Evolutionary conservation across 148 eudicot species (phyloP).

Genomic region (Amaranthus cruentus): DNA sequence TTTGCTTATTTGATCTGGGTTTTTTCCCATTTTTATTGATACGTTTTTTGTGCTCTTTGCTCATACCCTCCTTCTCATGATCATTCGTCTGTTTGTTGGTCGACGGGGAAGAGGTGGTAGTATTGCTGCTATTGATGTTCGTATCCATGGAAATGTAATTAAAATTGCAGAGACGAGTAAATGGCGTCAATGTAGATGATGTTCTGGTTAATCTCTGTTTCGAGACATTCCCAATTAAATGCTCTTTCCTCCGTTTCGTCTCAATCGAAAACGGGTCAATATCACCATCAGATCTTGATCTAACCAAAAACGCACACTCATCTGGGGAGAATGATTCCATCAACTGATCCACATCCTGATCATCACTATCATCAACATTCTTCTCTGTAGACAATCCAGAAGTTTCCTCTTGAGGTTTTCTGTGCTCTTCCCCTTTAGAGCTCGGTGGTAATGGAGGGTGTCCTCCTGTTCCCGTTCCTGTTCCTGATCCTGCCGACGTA

Average conservation of each 20-base stretch:
- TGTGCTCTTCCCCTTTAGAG: not conserved
- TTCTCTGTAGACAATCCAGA: not conserved
- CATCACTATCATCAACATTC: not conserved
- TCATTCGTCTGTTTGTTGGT: not conserved
- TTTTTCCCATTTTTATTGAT: slow-evolving; percentile 1
- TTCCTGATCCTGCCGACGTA: not conserved
- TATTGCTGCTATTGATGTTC: not conserved
- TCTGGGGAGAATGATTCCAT: slow-evolving; percentile 3
- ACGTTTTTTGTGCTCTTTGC: not conserved
- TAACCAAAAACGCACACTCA: slow-evolving; percentile 33
- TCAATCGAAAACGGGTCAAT: slow-evolving; percentile 40
- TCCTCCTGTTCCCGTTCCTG: too few relatives aligned
- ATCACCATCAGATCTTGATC: slow-evolving; percentile 87
- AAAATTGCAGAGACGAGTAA: slow-evolving; percentile 29
- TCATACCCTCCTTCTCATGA: not conserved
- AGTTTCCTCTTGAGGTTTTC: too few relatives aligned
- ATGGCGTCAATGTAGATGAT: slow-evolving; percentile 37
- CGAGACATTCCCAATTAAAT: slow-evolving; percentile 55
- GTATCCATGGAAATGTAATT: slow-evolving; percentile 18
- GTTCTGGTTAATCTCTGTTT: slow-evolving; percentile 80
- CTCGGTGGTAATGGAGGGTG: slow-evolving; percentile 17
- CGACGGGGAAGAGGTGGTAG: not conserved
- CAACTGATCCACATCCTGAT: not conserved
- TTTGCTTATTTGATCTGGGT: slow-evolving; percentile 10
- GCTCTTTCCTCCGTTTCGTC: slow-evolving; percentile 60